phyloP scores from a whole-genome alignment of 768 basidiomycete genomes.

The Podaxis mareebaensis region DNA sequence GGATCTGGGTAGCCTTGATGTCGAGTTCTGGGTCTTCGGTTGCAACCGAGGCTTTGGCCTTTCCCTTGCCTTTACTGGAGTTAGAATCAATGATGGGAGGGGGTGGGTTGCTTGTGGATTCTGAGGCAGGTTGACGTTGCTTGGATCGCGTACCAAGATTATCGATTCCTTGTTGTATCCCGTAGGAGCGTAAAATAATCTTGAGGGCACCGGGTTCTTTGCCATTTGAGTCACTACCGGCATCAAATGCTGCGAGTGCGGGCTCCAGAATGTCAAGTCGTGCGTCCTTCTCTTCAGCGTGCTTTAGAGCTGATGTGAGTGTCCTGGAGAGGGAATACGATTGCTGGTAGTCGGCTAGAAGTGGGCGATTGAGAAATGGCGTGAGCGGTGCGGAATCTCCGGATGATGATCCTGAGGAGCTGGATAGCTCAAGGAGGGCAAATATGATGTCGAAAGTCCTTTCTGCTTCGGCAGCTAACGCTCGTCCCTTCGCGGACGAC shows the following conservation, averaged over 20 bases:
- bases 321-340: constrained; percentile 58
- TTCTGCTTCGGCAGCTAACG: constrained; percentile 50
- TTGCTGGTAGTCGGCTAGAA: constrained; percentile 74
- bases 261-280: constrained; percentile 59
- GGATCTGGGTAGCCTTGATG: constrained; percentile 62
- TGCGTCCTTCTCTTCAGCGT: constrained; percentile 54
- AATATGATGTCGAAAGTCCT: constrained; percentile 59
- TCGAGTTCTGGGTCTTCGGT: constrained; percentile 49
- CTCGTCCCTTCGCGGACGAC: constrained; percentile 39
- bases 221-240: constrained; percentile 15
- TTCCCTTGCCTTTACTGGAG: constrained; percentile 43
- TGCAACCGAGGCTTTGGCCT: constrained; percentile 27
- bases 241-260: constrained; percentile 43
- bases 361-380: constrained; percentile 66
- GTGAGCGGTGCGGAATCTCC: constrained; percentile 27
- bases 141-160: constrained; percentile 29
- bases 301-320: constrained; percentile 45
- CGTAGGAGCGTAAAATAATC: constrained; percentile 64
- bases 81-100: not conserved
- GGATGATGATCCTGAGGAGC: constrained; percentile 28
- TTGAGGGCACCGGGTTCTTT: constrained; percentile 59
- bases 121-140: constrained; percentile 13
- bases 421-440: constrained; percentile 50
- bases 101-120: not conserved
- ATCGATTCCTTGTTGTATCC: constrained; percentile 41